Percentiles rank a stretch among this genome's conserved stretches.
These are phyloP conservation scores for Diaporthe sp. DNA, from an alignment of 2,329 filamentous ascomycete species.

Conservation along the genomic window DNA sequence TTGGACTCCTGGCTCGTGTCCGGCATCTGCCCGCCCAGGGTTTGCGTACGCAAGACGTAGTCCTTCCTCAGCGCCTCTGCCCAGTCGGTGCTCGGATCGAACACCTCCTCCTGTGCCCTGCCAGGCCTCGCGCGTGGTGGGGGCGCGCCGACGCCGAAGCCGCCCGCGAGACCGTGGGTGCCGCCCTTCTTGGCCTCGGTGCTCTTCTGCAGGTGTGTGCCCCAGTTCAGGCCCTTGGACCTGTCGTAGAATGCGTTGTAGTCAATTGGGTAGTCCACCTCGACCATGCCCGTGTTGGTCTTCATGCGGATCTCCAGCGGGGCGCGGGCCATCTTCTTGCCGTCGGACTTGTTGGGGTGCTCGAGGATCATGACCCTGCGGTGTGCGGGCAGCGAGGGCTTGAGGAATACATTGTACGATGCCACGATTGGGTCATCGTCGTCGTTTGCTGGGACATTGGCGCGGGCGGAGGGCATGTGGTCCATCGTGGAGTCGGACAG, in stretches of 20 bases:
- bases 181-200: constrained; percentile 71
- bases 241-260: constrained; percentile 82
- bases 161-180: constrained; percentile 77
- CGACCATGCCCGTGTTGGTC: constrained; percentile 83
- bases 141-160: constrained; percentile 74
- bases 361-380: constrained; percentile 86
- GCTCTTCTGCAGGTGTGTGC: constrained; percentile 77
- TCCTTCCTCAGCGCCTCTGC: constrained; percentile 76
- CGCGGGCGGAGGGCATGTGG: not conserved
- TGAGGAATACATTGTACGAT: constrained; percentile 89
- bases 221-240: constrained; percentile 85
- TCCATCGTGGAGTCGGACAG: constrained; percentile 32
- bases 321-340: constrained; percentile 61
- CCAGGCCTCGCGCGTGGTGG: constrained; percentile 48
- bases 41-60: constrained; percentile 83
- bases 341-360: constrained; percentile 82
- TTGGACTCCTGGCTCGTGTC: constrained; percentile 75
- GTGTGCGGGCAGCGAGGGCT: constrained; percentile 72
- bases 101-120: constrained; percentile 41
- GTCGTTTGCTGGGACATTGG: not conserved
- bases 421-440: constrained; percentile 76
- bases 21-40: constrained; percentile 84
- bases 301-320: constrained; percentile 87
- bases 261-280: constrained; percentile 90
- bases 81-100: constrained; percentile 69